Base-by-base conservation (phyloP, 495 filamentous ascomycete species). In the Podospora didyma region DNA sequence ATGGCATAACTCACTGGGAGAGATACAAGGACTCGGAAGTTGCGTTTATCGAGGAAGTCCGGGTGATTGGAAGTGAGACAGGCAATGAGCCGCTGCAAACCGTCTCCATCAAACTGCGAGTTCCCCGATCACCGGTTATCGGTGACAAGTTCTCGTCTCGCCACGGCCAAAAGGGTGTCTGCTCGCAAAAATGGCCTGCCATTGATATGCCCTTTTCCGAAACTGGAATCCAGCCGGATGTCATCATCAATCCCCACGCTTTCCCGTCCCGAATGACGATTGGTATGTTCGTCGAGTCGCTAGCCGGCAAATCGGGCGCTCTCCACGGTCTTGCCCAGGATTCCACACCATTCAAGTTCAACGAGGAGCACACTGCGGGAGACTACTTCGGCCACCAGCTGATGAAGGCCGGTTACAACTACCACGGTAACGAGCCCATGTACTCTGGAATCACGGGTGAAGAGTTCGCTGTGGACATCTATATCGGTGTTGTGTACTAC, bases 261-360 rank as follows among this genome's bases (percentile, higher is more conserved):
- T 98, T 98, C 82, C 94, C 94, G n/a, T 97, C 94, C 54, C 93
- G 94, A 73, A 98, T 98, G 94, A 98, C 94, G 22, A 98, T 98
- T 69, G 94, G 94, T 69, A 97, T 97, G 88, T 97, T 98, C 77
- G 86, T 98, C 62, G 94, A 98, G 74, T 96, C 92, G 7, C 82
- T 98, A 58, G 94, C 94, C 21, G 94, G 94, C 31, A 98, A 98
- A 75, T 82, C 92, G 17, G 94, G 94, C 11, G 88, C 94, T 28
- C 82, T 98, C 49, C 94, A 98, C 67, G 94, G 94, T 37, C 81
- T 96, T 26, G 87, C 94, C 11, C 94, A 97, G 75, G 94, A 98
- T 68, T 90, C 82, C 41, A 96, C 93, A 3, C 94, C 94, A 11
- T 98, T 96, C 82, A 82, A 85, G 54, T 98, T 97, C 69, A 88